Evolutionary conservation across 345 rosid species (phyloP), one percentile per base, ranked within the genome.

Genomic region (Heritiera fomes): DNA sequence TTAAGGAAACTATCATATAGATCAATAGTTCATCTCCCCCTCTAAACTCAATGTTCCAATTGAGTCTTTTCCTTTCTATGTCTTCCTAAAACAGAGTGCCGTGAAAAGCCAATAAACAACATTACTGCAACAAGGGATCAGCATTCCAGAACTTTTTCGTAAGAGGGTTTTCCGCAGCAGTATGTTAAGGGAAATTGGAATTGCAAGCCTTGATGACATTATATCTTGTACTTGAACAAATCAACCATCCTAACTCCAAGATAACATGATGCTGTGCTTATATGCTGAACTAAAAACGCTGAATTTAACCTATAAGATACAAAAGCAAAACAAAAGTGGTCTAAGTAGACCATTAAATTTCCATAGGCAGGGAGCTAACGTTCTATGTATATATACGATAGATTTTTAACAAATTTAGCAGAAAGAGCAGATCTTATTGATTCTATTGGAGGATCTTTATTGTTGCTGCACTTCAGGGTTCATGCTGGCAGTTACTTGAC

Each of bases 161-260:
- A 28, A 30, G 2, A n/a, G 12, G 10, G 30, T 15, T 14, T 53
- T 15, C n/a, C 6, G 15, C n/a, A 53, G 62, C 30, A 58, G 30
- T 30, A 1, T 58, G 30, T 58, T 11, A 6, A 23, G 34, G 40
- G 17, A 61, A 60, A 60, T 60, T 30, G 17, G 38, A 61, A 17
- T 23, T 61, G 65, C 65, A 12, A 28, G 65, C 65, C 40, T 61
- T 61, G 14, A 28, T 10, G 17, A 10, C 30, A 61, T 61, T 61
- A 11, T 8, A 15, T 40, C n/a, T 8, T 38, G 23, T 2, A 65
- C 47, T 34, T 14, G 23, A 65, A 40, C 6, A 65, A 38, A 38
- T 65, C 70, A 15, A 65, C 20, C 70, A 65, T 65, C 46, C 11
- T 14, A 38, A 65, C 47, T 65, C 47, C 47, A 65, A 14, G 70